These are phyloP conservation scores for Exophiala spinifera DNA, from an alignment of 2,329 filamentous ascomycete genomes.

Conservation along the genomic window DNA sequence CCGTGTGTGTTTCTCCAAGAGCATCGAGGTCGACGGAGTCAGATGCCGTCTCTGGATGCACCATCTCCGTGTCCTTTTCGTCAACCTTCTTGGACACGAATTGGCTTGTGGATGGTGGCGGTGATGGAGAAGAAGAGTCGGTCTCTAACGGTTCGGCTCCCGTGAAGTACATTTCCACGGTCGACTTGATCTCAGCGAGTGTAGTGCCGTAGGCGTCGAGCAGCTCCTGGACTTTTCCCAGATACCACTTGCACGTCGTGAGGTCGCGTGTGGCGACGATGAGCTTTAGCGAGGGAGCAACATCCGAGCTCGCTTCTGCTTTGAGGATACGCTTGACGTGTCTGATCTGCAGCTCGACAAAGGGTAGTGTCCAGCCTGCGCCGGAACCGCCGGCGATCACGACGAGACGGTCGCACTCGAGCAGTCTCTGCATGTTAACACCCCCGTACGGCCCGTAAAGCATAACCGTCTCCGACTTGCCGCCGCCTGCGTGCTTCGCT, in stretches of 20 bases:
- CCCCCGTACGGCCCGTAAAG: slow-evolving; percentile 61
- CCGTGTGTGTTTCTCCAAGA: slow-evolving; percentile 19
- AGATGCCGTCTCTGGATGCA: slow-evolving; percentile 8
- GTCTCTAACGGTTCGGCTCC: too few species aligned
- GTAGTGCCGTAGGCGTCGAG: too few species aligned
- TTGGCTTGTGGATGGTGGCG: too few species aligned
- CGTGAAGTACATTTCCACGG: too few species aligned
- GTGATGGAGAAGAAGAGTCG: too few species aligned
- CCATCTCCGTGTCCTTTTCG: too few species aligned
- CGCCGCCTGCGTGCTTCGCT: slow-evolving; percentile 34
- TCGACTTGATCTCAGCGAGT: too few species aligned
- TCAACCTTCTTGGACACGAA: too few species aligned
- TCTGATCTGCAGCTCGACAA: slow-evolving; percentile 39
- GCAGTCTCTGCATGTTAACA: slow-evolving; percentile 38
- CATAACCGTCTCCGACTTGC: slow-evolving; percentile 42
- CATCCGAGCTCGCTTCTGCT: slow-evolving; percentile 8
- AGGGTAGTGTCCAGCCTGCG: slow-evolving; percentile 50
- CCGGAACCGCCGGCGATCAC: slow-evolving; percentile 57
- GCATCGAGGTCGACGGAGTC: slow-evolving; percentile 28
- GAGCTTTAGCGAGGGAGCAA: too few species aligned
- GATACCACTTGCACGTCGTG: too few species aligned
- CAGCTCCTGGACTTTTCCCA: too few species aligned
- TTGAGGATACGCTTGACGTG: not conserved
- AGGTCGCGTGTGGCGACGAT: too few species aligned
- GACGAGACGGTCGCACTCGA: slow-evolving; percentile 43